A percentile compares a stretch with the other conserved stretches of the same genome.
These are phyloP conservation scores for Clavariopsis aquatica DNA, from an alignment of 495 filamentous ascomycete genomes.

Conservation along the genomic window DNA sequence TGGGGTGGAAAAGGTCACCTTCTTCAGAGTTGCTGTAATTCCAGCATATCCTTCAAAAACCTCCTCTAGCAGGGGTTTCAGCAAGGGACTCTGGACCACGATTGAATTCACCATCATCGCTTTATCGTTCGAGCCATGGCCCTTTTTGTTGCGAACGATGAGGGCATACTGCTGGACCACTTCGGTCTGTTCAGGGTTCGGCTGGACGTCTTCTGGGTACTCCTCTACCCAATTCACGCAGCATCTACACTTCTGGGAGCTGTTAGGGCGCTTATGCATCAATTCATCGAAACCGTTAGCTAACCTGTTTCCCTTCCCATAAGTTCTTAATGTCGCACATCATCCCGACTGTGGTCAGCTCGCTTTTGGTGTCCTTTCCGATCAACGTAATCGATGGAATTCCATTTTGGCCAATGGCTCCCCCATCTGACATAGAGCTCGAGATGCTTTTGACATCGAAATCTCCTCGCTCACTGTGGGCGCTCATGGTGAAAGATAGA, in stretches of 20 bases:
- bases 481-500: neutral
- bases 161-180: constrained; percentile 30
- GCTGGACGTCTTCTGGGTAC: constrained; percentile 26
- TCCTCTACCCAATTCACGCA: constrained; percentile 34
- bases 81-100: constrained; percentile 63
- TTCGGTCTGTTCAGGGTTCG: constrained; percentile 33
- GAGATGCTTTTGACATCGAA: constrained; percentile 21
- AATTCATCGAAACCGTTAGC: neutral
- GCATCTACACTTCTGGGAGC: constrained; percentile 16
- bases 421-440: neutral
- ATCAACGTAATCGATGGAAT: neutral
- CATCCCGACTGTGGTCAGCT: constrained; percentile 23
- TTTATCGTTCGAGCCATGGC: constrained; percentile 4
- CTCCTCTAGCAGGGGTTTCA: constrained; percentile 59
- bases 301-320: constrained; percentile 20
- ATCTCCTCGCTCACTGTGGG: neutral
- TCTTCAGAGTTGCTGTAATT: constrained; percentile 60
- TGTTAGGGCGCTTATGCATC: too few relatives aligned
- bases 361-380: constrained; percentile 25
- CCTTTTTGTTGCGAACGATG: constrained; percentile 26
- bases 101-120: constrained; percentile 61
- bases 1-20: constrained; percentile 59
- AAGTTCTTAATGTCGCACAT: constrained; percentile 32
- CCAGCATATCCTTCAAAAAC: constrained; percentile 65
- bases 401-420: neutral